Base-by-base conservation (phyloP, 371 early-diverging fungal species). In the Rhizopus stolonifer region DNA sequence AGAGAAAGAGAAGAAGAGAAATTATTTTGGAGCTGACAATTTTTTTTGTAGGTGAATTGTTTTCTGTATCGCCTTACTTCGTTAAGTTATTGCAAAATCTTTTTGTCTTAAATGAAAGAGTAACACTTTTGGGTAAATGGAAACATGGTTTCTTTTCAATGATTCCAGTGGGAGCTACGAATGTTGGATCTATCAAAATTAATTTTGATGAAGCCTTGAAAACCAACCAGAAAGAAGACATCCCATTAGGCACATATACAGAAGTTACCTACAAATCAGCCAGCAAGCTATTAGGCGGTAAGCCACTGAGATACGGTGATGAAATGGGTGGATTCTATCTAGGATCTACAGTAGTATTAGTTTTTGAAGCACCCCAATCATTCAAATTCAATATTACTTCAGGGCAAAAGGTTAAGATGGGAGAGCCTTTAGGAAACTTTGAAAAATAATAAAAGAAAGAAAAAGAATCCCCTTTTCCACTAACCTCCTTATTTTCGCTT, bases 141-240 rank as follows among this genome's bases (percentile, higher is more conserved):
- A 79, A 79, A 46, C 77, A 95, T 63, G 98, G 97, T 5, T 92
- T 93, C 72, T 96, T 98, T 66, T 85, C 91, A 1, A 93, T 95
- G 94, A 86, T 92, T 11, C 94, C 97, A 1, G 97, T 98, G 1
- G 99, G 96, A 1, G 98, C 99, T 0, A 98, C 99, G 7, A 97
- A 98, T 51, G 99, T 98, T 13, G 98, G 99, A 1, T 89, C 92
- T 14, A 94, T 98, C 61, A 81, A 84, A 39, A 83, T 98, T 51
- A 89, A 94, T 63, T 91, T 94, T 75, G 95, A 92, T 61, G 82
- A 89, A 69, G 86, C 86, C 8, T 71, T 93, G 5, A 76, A 77
- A 42, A 91, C 94, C 11, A 93, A 86, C 54, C 73, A 67, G 32
- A 80, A 80, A 47, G 80, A 79, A 46, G 79, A 79, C 46, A 61